A percentile compares a stretch with the other conserved stretches of the same genome.
Conservation (phyloP, 2,329 filamentous ascomycete genomes). For the Curvularia sp. region DNA sequence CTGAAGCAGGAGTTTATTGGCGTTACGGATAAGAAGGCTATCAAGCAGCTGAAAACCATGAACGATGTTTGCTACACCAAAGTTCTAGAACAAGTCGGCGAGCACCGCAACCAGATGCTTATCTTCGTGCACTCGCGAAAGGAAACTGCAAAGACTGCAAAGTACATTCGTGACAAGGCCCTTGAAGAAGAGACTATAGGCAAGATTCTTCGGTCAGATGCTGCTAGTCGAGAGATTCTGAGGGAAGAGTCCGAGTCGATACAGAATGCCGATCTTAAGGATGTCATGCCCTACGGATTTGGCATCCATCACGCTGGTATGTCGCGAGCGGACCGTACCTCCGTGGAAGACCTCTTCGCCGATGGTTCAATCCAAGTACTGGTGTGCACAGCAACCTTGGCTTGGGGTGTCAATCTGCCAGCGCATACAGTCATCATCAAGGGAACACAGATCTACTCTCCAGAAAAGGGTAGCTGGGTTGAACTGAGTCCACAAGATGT, state of each 20-base stretch:
- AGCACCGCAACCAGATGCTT: slow-evolving; percentile 94
- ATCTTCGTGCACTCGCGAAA: slow-evolving; percentile 99
- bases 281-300: slow-evolving; percentile 93
- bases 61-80: slow-evolving; percentile 99
- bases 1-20: slow-evolving; percentile 97
- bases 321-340: slow-evolving; percentile 91
- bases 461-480: slow-evolving; percentile 98
- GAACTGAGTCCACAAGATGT: slow-evolving; percentile 97
- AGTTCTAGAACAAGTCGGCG: slow-evolving; percentile 93
- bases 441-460: slow-evolving; percentile 96
- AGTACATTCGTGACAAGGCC: slow-evolving; percentile 94
- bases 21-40: slow-evolving; percentile 96
- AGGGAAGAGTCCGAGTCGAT: slow-evolving; percentile 83
- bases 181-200: slow-evolving; percentile 97
- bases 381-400: slow-evolving; percentile 96
- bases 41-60: slow-evolving; percentile 99
- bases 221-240: slow-evolving; percentile 86
- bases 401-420: slow-evolving; percentile 98
- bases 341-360: slow-evolving; percentile 93
- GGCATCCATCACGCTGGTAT: slow-evolving; percentile 99
- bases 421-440: slow-evolving; percentile 99
- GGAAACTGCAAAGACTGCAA: slow-evolving; percentile 96
- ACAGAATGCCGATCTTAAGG: slow-evolving; percentile 87
- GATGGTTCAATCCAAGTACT: slow-evolving; percentile 92
- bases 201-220: slow-evolving; percentile 91